Base-by-base conservation (phyloP, 495 filamentous ascomycete species). In the Glarea lozoyensis region DNA sequence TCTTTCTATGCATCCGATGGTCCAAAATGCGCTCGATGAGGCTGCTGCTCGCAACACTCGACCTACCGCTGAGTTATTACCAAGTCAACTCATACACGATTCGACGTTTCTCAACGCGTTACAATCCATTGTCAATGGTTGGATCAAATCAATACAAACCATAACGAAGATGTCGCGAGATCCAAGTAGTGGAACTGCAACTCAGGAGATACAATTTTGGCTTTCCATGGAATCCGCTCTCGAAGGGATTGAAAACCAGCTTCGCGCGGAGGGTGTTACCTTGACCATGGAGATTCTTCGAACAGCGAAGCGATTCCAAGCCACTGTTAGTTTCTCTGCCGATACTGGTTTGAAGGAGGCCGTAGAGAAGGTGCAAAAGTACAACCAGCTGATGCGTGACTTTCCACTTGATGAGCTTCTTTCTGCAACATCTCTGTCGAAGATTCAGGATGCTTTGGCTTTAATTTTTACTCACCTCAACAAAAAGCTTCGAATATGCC, bases 181-280 rank as follows among this genome's bases (percentile, higher is more conserved):
- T 53, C 81, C 86, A 4, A 79, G 82, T 22, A 88, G 84, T 34
- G 87, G 88, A 5, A 92, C 86, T 23, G 93, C 92, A 10, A 86
- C 82, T 15, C 93, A 96, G 59, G 92, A 99, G 59, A 94, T 97
- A 55, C 95, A 95, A 56, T 99, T 96, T 54, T 99, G 92, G 92
- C 63, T 97, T 30, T 87, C 86, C 1, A 93, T 97, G 81, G 92
- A 99, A 58, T 82, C 79, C 31, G 83, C 86, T 2, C 61, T 99
- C 33, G 89, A 95, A 52, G 79, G 79, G 10, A 93, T 99, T 46
- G 90, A 95, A 59, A 74, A 71, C 22, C 89, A 97, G 57, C 68
- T 96, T 27, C 70, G 80, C 38, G 84, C 88, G 49, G 86, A 94
- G 36, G 92, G 92, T 18, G 90, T 99, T 17, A 75, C 73, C 56